These are phyloP conservation scores for Mycena alexandri DNA, from an alignment of 768 basidiomycete genomes.

Conservation along the genomic window DNA sequence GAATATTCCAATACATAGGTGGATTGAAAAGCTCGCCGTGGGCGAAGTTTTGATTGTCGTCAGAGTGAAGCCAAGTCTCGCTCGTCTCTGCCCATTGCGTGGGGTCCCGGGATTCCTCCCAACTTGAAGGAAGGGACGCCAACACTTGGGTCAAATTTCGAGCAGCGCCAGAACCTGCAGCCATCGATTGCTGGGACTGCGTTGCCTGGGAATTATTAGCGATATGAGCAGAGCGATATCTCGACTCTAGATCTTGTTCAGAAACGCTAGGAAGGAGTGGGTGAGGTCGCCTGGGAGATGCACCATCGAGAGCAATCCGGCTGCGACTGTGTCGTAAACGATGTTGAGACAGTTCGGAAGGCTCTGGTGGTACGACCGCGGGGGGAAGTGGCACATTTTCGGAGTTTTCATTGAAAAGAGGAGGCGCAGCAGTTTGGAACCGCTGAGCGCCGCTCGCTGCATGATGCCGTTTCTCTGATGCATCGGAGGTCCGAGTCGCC, in stretches of 20 bases:
- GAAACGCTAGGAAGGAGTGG: neutral
- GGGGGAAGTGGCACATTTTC: neutral
- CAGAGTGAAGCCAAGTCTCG: no score
- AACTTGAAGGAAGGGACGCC: no score
- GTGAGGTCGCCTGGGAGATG: neutral
- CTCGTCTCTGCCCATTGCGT: no score
- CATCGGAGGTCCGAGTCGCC: neutral
- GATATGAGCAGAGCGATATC: no score
- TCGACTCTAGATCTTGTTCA: neutral
- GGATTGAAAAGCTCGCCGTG: neutral
- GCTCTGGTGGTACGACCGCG: neutral
- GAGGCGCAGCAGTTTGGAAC: neutral
- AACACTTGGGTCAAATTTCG: no score
- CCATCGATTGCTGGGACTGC: no score
- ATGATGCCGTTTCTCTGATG: neutral
- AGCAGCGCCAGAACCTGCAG: no score
- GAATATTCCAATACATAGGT: constrained; percentile 4
- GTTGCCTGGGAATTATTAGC: no score
- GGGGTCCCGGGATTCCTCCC: no score
- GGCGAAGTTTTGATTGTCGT: neutral
- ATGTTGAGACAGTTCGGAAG: neutral
- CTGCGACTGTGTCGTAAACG: neutral
- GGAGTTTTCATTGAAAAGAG: neutral
- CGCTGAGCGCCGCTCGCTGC: neutral
- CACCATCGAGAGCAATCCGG: neutral